A percentile compares a stretch with the other conserved stretches of the same genome.
These are phyloP conservation scores for Solanum hybrid DNA, from an alignment of 305 asterid species.

Conservation along the genomic window DNA sequence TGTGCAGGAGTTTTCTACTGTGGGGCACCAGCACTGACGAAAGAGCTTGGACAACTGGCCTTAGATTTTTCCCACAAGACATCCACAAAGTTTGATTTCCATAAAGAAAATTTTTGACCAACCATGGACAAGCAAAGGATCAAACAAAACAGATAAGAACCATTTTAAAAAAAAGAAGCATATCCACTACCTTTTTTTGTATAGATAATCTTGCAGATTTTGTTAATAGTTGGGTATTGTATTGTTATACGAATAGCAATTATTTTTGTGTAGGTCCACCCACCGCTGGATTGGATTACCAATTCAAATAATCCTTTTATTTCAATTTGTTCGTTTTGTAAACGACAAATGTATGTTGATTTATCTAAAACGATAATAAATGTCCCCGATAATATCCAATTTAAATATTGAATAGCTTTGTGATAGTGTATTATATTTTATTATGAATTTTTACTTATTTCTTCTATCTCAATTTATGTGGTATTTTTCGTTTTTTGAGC, in stretches of 20 bases:
- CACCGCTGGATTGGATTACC: not conserved
- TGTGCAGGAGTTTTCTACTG: constrained; percentile 86
- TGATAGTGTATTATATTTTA: too few relatives aligned
- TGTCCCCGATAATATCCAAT: too few relatives aligned
- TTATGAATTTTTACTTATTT: too few relatives aligned
- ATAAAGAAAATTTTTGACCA: constrained; percentile 65
- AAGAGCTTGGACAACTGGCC: constrained; percentile 64
- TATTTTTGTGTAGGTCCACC: not conserved
- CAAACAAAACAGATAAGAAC: not conserved
- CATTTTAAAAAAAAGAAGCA: not conserved
- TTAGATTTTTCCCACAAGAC: constrained; percentile 76
- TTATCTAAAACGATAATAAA: too few relatives aligned
- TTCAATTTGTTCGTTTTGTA: too few relatives aligned
- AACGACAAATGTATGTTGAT: too few relatives aligned
- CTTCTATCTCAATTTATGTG: too few relatives aligned
- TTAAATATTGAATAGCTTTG: too few relatives aligned
- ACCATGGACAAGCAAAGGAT: not conserved
- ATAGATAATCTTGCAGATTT: constrained; percentile 4
- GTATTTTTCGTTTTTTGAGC: too few relatives aligned
- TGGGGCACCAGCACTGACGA: constrained; percentile 76
- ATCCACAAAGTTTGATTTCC: constrained; percentile 84
- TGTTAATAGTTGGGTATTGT: not conserved
- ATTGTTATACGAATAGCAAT: not conserved
- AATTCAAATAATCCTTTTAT: not conserved
- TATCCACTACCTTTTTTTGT: not conserved